phyloP scores from a whole-genome alignment of 495 filamentous ascomycete species.

The Hyphodiscus hymeniophilus region DNA sequence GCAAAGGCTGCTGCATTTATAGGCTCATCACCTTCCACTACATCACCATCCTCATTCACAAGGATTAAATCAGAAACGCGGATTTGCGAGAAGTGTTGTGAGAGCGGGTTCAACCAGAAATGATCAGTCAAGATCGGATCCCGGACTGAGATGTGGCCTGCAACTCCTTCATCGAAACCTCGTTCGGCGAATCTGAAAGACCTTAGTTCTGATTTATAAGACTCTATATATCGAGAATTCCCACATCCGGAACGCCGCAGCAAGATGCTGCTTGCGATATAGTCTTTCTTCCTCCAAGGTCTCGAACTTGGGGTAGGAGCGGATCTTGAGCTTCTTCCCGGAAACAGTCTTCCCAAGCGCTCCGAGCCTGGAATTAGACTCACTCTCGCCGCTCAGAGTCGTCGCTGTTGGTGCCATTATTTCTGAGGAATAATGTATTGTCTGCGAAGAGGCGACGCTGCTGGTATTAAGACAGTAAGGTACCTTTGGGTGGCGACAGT shows the following conservation, averaged over 20 bases:
- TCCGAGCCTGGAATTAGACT: conserved; percentile 22
- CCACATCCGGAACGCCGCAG: conserved; percentile 56
- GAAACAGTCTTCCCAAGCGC: conserved; percentile 28
- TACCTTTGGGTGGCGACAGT: too few species aligned
- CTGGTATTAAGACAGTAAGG: too few species aligned
- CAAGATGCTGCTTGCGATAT: conserved; percentile 65
- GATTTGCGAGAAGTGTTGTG: conserved; percentile 48
- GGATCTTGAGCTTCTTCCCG: conserved; percentile 37
- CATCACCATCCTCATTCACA: conserved; percentile 42
- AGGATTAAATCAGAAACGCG: conserved; percentile 42
- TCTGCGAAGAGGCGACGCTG: too few species aligned
- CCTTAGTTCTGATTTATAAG: too few species aligned
- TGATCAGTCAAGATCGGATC: conserved; percentile 41
- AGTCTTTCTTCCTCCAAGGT: conserved; percentile 51
- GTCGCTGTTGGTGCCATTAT: conserved; percentile 17
- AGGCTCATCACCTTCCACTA: conserved; percentile 37
- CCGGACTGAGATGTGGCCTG: conserved; percentile 47
- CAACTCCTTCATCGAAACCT: conserved; percentile 64
- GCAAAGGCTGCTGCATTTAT: conserved; percentile 25
- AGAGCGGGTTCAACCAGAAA: conserved; percentile 47
- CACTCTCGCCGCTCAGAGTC: conserved; percentile 2
- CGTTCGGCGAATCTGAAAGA: conserved; percentile 46
- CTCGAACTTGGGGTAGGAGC: conserved; percentile 50
- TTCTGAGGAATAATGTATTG: too few species aligned
- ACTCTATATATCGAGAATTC: too few species aligned